These are phyloP conservation scores for Chrysoporthe deuterocubensis DNA, from an alignment of 2,329 filamentous ascomycete genomes.

Conservation along the genomic window DNA sequence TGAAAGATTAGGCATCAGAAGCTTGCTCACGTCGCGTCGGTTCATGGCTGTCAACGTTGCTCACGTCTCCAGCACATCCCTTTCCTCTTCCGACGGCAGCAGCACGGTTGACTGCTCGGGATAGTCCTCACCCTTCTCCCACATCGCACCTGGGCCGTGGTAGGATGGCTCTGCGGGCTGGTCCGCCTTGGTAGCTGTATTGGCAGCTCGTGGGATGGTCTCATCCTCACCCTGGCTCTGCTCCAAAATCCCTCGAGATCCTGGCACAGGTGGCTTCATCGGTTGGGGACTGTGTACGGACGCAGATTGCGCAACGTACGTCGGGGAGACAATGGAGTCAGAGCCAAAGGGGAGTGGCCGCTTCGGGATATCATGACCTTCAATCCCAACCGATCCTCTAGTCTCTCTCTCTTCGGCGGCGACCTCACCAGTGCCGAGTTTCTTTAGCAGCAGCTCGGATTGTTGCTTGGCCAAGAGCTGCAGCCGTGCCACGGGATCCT, in stretches of 20 bases:
- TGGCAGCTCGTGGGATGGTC: constrained; percentile 19
- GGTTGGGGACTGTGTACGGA: constrained; percentile 43
- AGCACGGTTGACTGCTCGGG: constrained; percentile 43
- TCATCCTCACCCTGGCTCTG: constrained; percentile 28
- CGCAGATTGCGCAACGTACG: constrained; percentile 47
- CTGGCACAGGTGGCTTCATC: constrained; percentile 36
- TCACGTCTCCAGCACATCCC: constrained; percentile 47
- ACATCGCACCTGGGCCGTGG: constrained; percentile 52
- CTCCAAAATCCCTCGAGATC: constrained; percentile 33
- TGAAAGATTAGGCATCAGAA: constrained; percentile 12
- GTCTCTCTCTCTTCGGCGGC: constrained; percentile 31
- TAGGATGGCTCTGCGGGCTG: constrained; percentile 47
- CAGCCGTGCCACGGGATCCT: constrained; percentile 74
- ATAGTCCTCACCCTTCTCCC: constrained; percentile 54
- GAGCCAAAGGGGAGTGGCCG: constrained; percentile 59
- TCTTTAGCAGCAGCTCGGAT: constrained; percentile 62
- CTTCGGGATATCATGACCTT: constrained; percentile 47
- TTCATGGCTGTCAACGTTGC: constrained; percentile 8
- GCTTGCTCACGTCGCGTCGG: constrained; percentile 6
- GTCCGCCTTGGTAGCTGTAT: constrained; percentile 18
- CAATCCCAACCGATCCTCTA: constrained; percentile 9
- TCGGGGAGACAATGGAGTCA: constrained; percentile 49
- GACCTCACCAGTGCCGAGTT: constrained; percentile 45
- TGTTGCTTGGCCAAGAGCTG: constrained; percentile 71
- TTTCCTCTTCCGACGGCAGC: constrained; percentile 46